Conservation (phyloP, 164 flowering plant species). For the Chimonanthus praecox region DNA sequence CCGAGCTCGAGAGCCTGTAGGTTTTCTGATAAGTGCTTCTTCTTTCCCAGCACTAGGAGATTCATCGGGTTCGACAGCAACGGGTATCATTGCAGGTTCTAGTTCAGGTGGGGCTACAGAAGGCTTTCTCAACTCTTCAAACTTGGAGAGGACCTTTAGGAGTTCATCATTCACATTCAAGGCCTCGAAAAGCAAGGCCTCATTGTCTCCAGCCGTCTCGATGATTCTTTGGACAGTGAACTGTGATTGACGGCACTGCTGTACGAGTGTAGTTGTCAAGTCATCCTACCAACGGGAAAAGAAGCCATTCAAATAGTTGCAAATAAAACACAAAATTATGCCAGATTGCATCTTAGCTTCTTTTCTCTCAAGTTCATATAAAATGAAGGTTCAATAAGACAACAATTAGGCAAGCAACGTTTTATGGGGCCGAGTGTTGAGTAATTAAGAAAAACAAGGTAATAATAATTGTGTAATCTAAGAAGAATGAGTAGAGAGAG, state of each 20-base stretch:
- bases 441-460: too few relatives aligned
- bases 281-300: constrained; percentile 65
- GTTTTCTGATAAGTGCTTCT: constrained; percentile 64
- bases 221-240: constrained; percentile 67
- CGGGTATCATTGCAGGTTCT: constrained; percentile 91
- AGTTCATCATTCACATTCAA: constrained; percentile 90
- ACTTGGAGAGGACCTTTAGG: constrained; percentile 70
- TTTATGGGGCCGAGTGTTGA: too few relatives aligned
- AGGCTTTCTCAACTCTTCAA: constrained; percentile 62
- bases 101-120: constrained; percentile 31
- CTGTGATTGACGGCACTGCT: constrained; percentile 77
- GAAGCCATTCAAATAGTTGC: neutral
- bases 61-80: constrained; percentile 88
- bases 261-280: constrained; percentile 74
- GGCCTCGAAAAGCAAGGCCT: constrained; percentile 94
- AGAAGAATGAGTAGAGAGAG: too few relatives aligned
- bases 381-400: too few relatives aligned
- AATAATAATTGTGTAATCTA: too few relatives aligned
- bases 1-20: constrained; percentile 45
- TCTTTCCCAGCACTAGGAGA: constrained; percentile 62
- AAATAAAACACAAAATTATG: too few relatives aligned
- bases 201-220: constrained; percentile 84
- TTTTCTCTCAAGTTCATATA: too few relatives aligned
- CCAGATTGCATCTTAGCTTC: too few relatives aligned
- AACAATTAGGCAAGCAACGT: too few relatives aligned